phyloP scores from a whole-genome alignment of 345 rosid genomes.

The Linum lewisii region DNA sequence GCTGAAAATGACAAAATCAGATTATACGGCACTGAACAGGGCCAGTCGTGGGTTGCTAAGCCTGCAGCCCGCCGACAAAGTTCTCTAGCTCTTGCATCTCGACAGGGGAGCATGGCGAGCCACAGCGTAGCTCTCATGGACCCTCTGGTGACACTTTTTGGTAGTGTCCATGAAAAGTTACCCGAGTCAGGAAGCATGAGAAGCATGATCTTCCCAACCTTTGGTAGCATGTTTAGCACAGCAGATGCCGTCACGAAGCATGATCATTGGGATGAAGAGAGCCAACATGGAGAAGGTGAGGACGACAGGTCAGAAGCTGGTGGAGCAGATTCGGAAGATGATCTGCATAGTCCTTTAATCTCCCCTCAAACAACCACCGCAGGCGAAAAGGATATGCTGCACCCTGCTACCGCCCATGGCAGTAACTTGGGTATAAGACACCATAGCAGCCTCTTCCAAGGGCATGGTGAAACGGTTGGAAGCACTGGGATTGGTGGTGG shows the following conservation, averaged over 20 bases:
- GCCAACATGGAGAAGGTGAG: conserved; percentile 55
- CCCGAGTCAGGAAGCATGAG: conserved; percentile 69
- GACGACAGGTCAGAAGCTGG: conserved; percentile 43
- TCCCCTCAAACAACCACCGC: conserved; percentile 80
- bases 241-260: conserved; percentile 44
- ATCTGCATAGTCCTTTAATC: conserved; percentile 75
- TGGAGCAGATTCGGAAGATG: conserved; percentile 60
- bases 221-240: conserved; percentile 89
- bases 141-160: conserved; percentile 84
- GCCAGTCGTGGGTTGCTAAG: conserved; percentile 79
- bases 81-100: conserved; percentile 53
- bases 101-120: conserved; percentile 74
- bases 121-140: conserved; percentile 67
- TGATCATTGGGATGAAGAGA: conserved; percentile 90
- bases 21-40: conserved; percentile 67
- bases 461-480: conserved; percentile 45
- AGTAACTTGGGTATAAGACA: conserved; percentile 59
- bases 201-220: conserved; percentile 69
- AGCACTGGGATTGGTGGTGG: conserved; percentile 92
- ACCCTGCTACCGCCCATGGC: no score
- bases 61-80: conserved; percentile 73
- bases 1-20: conserved; percentile 59
- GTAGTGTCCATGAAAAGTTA: conserved; percentile 81
- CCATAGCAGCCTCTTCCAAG: conserved; percentile 60
- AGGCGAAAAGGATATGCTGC: no score